Evolutionary conservation across 2,329 filamentous ascomycete genomes (phyloP), one percentile per base, ranked within the genome.

Genomic region (Aspergillus quadrilineatus): DNA sequence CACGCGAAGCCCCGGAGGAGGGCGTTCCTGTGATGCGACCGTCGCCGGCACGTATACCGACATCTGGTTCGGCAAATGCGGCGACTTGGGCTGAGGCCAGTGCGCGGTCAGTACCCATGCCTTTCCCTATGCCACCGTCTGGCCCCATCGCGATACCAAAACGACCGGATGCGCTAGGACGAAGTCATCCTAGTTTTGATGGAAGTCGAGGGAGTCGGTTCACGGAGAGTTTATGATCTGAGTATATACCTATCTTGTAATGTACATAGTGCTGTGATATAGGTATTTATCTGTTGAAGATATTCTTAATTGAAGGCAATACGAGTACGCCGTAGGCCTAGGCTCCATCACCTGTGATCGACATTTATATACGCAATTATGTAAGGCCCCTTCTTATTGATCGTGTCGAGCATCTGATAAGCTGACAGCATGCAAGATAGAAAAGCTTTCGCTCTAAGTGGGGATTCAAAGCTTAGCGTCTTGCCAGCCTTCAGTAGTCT

Each of bases 121-220:
- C 48, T 2, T 50, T 54, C 36, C 50, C 54, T 17, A 53, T 56
- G 41, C 61, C 68, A 48, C 62, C 68, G 2, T 64, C 65, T 36
- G 67, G 63, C 2, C 61, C 69, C 4, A 57, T 63, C n/a, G 37
- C 53, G 3, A 63, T 65, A 12, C 64, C 66, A 1, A 63, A 65
- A 50, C 67, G 66, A 44, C 67, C 71, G 26, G 76, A 79, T 62
- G 65, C 63, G n/a, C 59, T 79, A 26, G 76, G 76, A 28, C 74
- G 76, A 52, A 77, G 73, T 53, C 67, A 74, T 54, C 67, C 73
- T 5, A 73, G 73, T 53, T 69, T 70, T 44, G 76, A 78, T 60
- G 75, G 75, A n/a, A 79, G 76, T 62, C 72, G 75, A 34, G 68
- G 74, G 34, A 79, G 76, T 63, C 73, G 76, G 44, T 79, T 79